These are phyloP conservation scores for Aristolochia fimbriata DNA, from an alignment of 164 flowering plant species.

Conservation along the genomic window DNA sequence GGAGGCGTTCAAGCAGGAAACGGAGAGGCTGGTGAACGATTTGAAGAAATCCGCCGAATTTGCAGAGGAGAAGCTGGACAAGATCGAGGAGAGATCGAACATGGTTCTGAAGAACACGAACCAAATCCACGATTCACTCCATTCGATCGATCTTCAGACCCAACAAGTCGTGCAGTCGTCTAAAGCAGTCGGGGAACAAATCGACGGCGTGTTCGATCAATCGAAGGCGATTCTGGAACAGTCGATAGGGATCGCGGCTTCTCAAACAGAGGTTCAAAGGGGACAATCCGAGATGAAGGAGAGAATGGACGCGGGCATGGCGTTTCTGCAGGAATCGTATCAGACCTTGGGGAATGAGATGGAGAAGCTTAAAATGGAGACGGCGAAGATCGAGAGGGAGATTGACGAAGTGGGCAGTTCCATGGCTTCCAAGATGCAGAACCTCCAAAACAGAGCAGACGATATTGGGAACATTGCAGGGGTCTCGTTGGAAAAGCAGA, in stretches of 20 bases:
- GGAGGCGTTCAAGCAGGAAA: slow-evolving; percentile 49
- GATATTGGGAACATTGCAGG: slow-evolving; percentile 58
- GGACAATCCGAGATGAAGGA: slow-evolving; percentile 55
- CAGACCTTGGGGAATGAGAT: slow-evolving; percentile 45
- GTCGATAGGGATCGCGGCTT: slow-evolving; percentile 37
- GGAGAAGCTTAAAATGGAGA: slow-evolving; percentile 30
- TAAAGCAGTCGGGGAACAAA: slow-evolving; percentile 29
- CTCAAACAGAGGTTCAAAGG: slow-evolving; percentile 47
- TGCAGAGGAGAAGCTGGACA: slow-evolving; percentile 52
- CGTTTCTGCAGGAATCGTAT: slow-evolving; percentile 40
- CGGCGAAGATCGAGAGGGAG: slow-evolving; percentile 57
- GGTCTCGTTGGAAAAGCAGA: slow-evolving; percentile 59
- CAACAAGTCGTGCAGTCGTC: slow-evolving; percentile 42
- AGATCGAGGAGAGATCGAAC: slow-evolving; percentile 43
- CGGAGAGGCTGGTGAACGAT: slow-evolving; percentile 75
- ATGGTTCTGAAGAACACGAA: slow-evolving; percentile 34
- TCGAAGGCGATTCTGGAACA: slow-evolving; percentile 49
- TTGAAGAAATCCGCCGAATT: slow-evolving; percentile 43
- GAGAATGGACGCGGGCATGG: slow-evolving; percentile 48
- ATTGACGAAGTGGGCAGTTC: slow-evolving; percentile 41
- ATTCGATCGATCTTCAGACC: slow-evolving; percentile 36
- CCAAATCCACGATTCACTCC: slow-evolving; percentile 42
- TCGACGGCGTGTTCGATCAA: slow-evolving; percentile 30
- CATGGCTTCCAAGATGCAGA: slow-evolving; percentile 53
- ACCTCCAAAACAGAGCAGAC: slow-evolving; percentile 56